Evolutionary conservation across 768 basidiomycete species (phyloP), one percentile per base, ranked within the genome.

Genomic region (Arthromyces matolae): DNA sequence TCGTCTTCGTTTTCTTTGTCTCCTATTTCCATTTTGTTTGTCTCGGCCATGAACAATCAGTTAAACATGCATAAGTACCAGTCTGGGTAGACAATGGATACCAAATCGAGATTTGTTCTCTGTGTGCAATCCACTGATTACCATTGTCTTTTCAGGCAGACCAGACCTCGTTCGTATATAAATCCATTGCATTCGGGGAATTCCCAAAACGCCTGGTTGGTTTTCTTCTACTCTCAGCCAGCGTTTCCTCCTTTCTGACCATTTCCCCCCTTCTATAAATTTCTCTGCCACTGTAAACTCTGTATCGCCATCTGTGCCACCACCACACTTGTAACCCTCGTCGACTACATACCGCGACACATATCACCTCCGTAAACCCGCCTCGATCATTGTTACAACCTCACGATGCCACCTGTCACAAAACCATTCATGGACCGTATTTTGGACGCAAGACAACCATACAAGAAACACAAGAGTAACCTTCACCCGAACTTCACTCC

Each of bases 391-490:
- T 45, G 23, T 32, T 43, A 42, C 28, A 36, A 54, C 43, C 49
- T 42, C 49, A 37, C 51, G 50, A 43, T 33, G 34, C 34, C 50
- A 20, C 42, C 44, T 23, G 43, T 52, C 31, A 57, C 50, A 43
- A 71, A 69, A 62, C 64, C 63, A 52, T 66, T 67, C 61, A 66
- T 77, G 65, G 63, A 71, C 49, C 66, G 61, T 16, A 64, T 71
- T 28, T 51, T 70, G 71, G 71, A 73, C 46, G 65, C 64, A 56
- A 63, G 64, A 46, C 63, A 63, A 45, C 69, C 65, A 27, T 63
- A 53, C 70, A 79, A 73, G 70, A 78, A 65, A 68, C 72, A 65
- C 59, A 76, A 71, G 65, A 68, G 66, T 64, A 59, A 65, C 52
- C 58, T 59, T 49, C 57, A 63, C 52, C 52, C 63, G 50, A 49